These are phyloP conservation scores for Tetrapisispora pingtungensis DNA, from an alignment of 805 yeast species.

Conservation along the genomic window DNA sequence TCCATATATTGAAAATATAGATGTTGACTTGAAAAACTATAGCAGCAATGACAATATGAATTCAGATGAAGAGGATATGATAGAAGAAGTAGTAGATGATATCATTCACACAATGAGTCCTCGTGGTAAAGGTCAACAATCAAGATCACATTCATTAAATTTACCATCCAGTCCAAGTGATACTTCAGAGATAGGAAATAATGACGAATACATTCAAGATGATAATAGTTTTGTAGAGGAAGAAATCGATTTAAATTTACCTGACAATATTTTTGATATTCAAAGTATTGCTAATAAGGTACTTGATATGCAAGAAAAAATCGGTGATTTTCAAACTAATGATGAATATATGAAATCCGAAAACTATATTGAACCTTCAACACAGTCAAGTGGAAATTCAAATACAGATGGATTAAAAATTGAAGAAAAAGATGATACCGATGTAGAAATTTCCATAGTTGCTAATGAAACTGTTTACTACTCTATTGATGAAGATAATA, in stretches of 20 bases:
- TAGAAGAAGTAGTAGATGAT: too few relatives aligned
- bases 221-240: not conserved
- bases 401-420: not conserved
- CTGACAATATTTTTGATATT: slow-evolving; percentile 6
- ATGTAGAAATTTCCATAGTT: not conserved
- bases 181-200: not conserved
- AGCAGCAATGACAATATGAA: too few relatives aligned
- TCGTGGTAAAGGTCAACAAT: too few relatives aligned
- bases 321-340: not conserved
- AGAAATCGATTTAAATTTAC: slow-evolving; percentile 2
- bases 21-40: too few relatives aligned
- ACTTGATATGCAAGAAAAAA: not conserved
- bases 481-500: not conserved
- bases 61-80: too few relatives aligned
- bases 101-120: too few relatives aligned
- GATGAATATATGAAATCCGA: not conserved
- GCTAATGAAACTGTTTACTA: not conserved
- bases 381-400: too few relatives aligned
- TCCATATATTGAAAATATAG: too few relatives aligned
- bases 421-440: not conserved
- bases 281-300: slow-evolving; percentile 11
- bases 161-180: not conserved
- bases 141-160: not conserved
- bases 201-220: not conserved
- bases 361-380: too few relatives aligned